Evolutionary conservation across 2,329 filamentous ascomycete genomes (phyloP), one percentile per base, ranked within the genome.

Genomic region (Cercospora nicotianae): DNA sequence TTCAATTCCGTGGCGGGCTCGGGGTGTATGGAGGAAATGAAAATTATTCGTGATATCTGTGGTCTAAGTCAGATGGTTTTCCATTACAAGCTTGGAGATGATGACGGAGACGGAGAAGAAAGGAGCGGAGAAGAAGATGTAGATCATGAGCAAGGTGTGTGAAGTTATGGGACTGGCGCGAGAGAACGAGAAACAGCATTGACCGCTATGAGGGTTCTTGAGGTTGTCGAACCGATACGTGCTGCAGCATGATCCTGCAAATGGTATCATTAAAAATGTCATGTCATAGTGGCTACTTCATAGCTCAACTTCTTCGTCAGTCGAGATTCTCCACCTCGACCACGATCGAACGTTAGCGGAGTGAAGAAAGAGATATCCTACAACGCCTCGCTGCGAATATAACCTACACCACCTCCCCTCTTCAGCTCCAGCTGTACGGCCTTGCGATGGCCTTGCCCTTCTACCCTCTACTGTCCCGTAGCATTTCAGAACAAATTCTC

Each of bases 351-450:
- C 3, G 6, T 28, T 12, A 26, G 3, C 6, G 9, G 53, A 30
- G 53, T 28, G 30, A 58, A 58, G 53, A 42, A 33, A 31, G 28
- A 64, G 62, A 64, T 64, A 39, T 33, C 62, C 62, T 42, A 64
- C 62, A 64, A 58, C 62, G 48, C 62, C 62, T 57, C 31, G 62
- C 62, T 64, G 48, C 28, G 51, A 55, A 53, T 23, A 53, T 26
- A 53, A 28, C 26, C 48, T 53, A 53, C 48, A 53, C 18, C 18
- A 13, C 48, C 20, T 53, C 26, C 20, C 5, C 48, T 23, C 48
- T 28, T 26, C 36, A 42, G 36, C 36, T 42, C n/a, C 36, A 16
- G n/a, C n/a, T n/a, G n/a, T n/a, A n/a, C n/a, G n/a, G n/a, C n/a
- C n/a, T n/a, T n/a, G n/a, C n/a, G n/a, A n/a, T 16, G 36, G 1